Evolutionary conservation across 2,329 filamentous ascomycete species (phyloP), one percentile per base, ranked within the genome.

Genomic region (Knoxdaviesia proteae): DNA sequence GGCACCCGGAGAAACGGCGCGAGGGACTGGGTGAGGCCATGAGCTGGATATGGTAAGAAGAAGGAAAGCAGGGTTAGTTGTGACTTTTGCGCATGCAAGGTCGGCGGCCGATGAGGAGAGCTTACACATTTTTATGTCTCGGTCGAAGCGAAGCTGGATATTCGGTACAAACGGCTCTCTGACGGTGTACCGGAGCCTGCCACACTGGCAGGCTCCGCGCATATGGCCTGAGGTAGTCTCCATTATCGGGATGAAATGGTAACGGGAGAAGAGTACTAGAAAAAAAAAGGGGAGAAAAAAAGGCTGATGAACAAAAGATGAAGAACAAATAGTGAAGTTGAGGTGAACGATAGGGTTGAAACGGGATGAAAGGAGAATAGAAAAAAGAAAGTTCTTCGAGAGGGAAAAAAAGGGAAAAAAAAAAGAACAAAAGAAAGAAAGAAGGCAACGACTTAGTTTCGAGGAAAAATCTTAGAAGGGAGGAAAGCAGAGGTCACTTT

Each of bases 1-100:
- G 86, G 87, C 2, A 94, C 77, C 50, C 82, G 78, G 39, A 94
- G 74, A 68, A 81, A 93, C 48, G 83, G 79, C 1, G 81, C 77
- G 40, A 92, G 65, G 10, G 20, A 20, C 3, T 20, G 20, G 82
- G 82, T 33, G 76, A 71, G 31, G 77, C 80, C 49, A 83, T 20
- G 20, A 20, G 20, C 20, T 20, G 60, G 63, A 71, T 69, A 83
- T 64, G 69, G 51, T 33, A 39, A 6, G 33, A 32, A 36, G 7
- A 29, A 7, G 7, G 34, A 35, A 36, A 41, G 30, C 11, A 7
- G n/a, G 29, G 30, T 41, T 35, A 46, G 35, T 11, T 29, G 29
- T 32, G 39, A 20, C 9, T 41, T 7, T 6, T 41, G 39, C 6
- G 39, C 20, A 2, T 20, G 20, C 20, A 2, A 20, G 20, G 20